These are phyloP conservation scores for Heliocybe sulcata DNA, from an alignment of 1,284 basidiomycete genomes.

Conservation along the genomic window DNA sequence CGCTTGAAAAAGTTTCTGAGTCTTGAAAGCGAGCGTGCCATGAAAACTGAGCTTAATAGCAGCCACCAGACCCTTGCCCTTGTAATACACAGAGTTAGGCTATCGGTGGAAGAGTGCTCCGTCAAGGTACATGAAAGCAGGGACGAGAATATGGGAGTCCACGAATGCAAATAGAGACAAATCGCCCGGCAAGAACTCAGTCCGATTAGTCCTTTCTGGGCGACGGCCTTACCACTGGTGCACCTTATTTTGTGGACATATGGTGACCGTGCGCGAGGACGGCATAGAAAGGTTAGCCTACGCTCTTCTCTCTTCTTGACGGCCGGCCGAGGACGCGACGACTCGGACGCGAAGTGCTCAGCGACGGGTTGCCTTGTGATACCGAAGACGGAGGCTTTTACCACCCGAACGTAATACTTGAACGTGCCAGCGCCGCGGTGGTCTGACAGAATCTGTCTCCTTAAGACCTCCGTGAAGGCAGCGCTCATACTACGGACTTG, in stretches of 20 bases:
- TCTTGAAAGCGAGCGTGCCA: not conserved
- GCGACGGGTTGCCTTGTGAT: not conserved
- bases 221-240: not conserved
- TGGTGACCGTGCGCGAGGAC: not conserved
- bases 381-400: not conserved
- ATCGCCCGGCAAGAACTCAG: not conserved
- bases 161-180: not conserved
- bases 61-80: no score
- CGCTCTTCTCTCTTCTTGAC: not conserved
- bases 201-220: not conserved
- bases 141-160: not conserved
- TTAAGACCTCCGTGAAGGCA: not conserved
- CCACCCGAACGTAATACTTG: not conserved
- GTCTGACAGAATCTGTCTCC: not conserved
- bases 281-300: not conserved
- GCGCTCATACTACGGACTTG: no score
- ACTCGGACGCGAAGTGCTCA: not conserved
- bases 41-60: not conserved
- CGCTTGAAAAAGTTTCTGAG: not conserved
- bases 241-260: not conserved
- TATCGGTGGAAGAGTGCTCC: no score
- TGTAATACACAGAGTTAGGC: not conserved
- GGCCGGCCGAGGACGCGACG: not conserved
- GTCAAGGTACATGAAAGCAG: no score
- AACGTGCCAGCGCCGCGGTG: not conserved